Evolutionary conservation across 1,139 yeast species (phyloP).

Genomic region (Candida freyschussii): DNA sequence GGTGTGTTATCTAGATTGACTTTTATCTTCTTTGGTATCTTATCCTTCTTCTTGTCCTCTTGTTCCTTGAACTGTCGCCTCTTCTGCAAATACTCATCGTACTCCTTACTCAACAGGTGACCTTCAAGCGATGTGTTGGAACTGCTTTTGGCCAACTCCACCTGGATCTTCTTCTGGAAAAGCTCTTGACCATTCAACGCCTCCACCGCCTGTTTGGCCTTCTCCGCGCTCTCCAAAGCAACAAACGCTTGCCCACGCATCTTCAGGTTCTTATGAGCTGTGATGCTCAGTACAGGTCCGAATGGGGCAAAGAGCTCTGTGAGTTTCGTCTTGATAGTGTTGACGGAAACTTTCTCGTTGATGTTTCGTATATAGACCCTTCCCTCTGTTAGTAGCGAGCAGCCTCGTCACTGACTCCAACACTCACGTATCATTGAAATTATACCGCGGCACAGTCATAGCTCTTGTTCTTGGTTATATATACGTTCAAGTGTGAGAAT

Average conservation of each 20-base stretch:
- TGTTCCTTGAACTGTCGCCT: slow-evolving; percentile 23
- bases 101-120: slow-evolving; percentile 16
- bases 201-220: slow-evolving; percentile 48
- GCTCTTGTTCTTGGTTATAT: background rate
- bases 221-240: slow-evolving; percentile 43
- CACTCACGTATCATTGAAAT: slow-evolving; percentile 21
- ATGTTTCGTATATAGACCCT: slow-evolving; percentile 46
- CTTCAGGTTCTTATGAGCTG: slow-evolving; percentile 56
- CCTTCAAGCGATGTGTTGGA: slow-evolving; percentile 25
- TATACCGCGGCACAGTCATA: slow-evolving; percentile 4
- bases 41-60: slow-evolving; percentile 23
- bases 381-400: slow-evolving; percentile 4
- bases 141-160: slow-evolving; percentile 36
- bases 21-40: slow-evolving; percentile 21
- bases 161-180: slow-evolving; percentile 51
- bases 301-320: slow-evolving; percentile 38
- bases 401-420: background rate
- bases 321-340: slow-evolving; percentile 45
- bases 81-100: slow-evolving; percentile 13
- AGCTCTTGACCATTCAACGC: slow-evolving; percentile 40
- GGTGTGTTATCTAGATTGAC: slow-evolving; percentile 41
- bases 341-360: slow-evolving; percentile 61
- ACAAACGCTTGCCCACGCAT: slow-evolving; percentile 88
- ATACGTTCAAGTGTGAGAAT: background rate
- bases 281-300: slow-evolving; percentile 49